A percentile compares a stretch with the other conserved stretches of the same genome.
These are phyloP conservation scores for Macrolepiota fuliginosa DNA, from an alignment of 768 basidiomycete species.

Conservation along the genomic window DNA sequence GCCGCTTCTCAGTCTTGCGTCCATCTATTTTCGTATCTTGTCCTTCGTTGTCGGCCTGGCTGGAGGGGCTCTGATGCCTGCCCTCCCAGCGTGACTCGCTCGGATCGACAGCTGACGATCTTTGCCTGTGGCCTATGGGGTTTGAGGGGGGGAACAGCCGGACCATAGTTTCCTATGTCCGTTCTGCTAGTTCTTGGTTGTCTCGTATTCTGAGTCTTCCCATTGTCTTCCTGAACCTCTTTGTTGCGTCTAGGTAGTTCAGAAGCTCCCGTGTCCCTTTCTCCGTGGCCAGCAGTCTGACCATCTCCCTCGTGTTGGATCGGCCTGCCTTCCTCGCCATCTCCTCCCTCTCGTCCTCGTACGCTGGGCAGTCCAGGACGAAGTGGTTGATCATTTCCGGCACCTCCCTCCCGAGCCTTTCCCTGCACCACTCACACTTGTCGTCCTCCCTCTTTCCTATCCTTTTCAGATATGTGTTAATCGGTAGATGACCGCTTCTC, in stretches of 20 bases:
- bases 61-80: neutral
- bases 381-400: slow-evolving; percentile 10
- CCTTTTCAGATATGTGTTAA: slow-evolving; percentile 18
- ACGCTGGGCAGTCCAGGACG: slow-evolving; percentile 2
- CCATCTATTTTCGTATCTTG: neutral
- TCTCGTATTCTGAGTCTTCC: neutral
- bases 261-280: neutral
- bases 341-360: neutral
- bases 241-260: neutral
- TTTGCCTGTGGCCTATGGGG: neutral
- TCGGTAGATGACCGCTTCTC: slow-evolving; percentile 25
- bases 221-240: neutral
- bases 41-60: neutral
- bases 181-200: neutral
- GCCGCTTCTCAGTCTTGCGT: neutral
- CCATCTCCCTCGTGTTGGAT: neutral
- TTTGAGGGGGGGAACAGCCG: neutral
- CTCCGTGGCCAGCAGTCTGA: neutral
- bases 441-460: neutral
- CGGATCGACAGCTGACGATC: neutral
- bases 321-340: neutral
- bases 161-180: no score
- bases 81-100: neutral
- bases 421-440: slow-evolving; percentile 3
- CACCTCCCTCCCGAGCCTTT: no score